phyloP scores from a whole-genome alignment of 1,284 basidiomycete species.

The Cronartium quercuum region DNA sequence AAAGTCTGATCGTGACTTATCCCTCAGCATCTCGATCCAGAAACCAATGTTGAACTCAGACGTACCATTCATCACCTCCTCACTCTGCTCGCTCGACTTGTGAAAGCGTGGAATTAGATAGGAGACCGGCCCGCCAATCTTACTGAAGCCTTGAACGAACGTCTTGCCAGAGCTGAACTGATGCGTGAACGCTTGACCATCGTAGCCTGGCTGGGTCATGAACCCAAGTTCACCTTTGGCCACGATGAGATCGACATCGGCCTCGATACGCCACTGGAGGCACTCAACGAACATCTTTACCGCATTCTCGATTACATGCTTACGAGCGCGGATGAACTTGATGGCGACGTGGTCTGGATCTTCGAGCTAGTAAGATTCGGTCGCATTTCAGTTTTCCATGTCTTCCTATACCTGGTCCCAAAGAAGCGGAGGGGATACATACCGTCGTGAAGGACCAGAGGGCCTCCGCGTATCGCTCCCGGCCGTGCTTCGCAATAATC shows the following conservation, averaged over 20 bases:
- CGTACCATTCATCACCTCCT: conserved; percentile 12
- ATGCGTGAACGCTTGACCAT: conserved; percentile 4
- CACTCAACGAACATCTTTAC: conserved; percentile 24
- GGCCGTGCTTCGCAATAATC: not conserved
- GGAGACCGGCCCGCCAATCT: conserved; percentile 16
- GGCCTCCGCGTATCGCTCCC: not conserved
- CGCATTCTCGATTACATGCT: not conserved
- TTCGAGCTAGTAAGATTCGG: not conserved
- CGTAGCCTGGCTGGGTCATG: not conserved
- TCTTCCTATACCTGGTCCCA: not conserved
- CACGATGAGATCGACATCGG: not conserved
- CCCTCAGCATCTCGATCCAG: not conserved
- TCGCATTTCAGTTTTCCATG: not conserved
- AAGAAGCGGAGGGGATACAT: not conserved
- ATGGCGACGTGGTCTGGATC: conserved; percentile 25
- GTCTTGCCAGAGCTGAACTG: conserved; percentile 20
- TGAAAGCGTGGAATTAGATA: conserved; percentile 8
- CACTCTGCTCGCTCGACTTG: conserved; percentile 15
- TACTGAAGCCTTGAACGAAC: conserved; percentile 23
- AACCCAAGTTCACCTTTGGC: not conserved
- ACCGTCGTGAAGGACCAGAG: conserved; percentile 32
- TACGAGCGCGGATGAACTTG: conserved; percentile 29
- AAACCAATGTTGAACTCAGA: not conserved
- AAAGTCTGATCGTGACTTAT: conserved; percentile 9
- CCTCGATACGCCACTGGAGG: conserved; percentile 22